Conservation (phyloP, 2,329 filamentous ascomycete species). For the Pezicula neosporulosa region DNA sequence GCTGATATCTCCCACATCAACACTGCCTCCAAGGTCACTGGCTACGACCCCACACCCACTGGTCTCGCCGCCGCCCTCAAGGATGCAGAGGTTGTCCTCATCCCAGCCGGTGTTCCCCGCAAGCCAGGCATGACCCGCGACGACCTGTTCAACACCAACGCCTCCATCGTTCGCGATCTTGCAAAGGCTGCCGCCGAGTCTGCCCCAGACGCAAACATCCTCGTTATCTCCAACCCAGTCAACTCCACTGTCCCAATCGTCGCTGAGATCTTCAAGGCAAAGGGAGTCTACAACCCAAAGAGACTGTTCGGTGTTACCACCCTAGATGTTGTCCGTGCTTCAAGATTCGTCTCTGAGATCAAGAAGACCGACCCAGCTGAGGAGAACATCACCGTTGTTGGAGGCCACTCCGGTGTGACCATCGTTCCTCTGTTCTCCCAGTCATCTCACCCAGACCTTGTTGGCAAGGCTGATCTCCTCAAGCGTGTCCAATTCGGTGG, state of each 20-base stretch:
- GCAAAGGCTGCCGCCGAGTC: constrained; percentile 91
- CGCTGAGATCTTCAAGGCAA: constrained; percentile 93
- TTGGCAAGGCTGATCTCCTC: constrained; percentile 75
- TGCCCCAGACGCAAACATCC: constrained; percentile 87
- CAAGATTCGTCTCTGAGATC: constrained; percentile 94
- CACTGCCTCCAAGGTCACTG: constrained; percentile 92
- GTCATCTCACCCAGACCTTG: constrained; percentile 80
- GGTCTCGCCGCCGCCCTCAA: constrained; percentile 79
- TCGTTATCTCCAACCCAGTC: constrained; percentile 98
- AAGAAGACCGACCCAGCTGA: constrained; percentile 85
- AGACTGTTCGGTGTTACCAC: constrained; percentile 99
- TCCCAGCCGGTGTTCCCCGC: constrained; percentile 96
- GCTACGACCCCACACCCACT: constrained; percentile 74
- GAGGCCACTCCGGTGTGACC: constrained; percentile 96
- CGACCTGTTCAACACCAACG: constrained; percentile 99
- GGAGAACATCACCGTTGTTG: constrained; percentile 94
- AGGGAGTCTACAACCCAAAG: constrained; percentile 98
- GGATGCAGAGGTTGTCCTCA: constrained; percentile 90
- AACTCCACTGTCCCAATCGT: constrained; percentile 99
- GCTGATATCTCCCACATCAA: constrained; percentile 99
- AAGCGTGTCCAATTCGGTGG: constrained; percentile 93
- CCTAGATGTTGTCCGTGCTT: constrained; percentile 96
- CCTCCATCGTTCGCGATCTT: constrained; percentile 97
- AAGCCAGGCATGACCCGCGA: constrained; percentile 98
- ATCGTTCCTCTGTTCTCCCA: constrained; percentile 98